Conservation (phyloP, 805 yeast genomes). For the Pichia eremophila region DNA sequence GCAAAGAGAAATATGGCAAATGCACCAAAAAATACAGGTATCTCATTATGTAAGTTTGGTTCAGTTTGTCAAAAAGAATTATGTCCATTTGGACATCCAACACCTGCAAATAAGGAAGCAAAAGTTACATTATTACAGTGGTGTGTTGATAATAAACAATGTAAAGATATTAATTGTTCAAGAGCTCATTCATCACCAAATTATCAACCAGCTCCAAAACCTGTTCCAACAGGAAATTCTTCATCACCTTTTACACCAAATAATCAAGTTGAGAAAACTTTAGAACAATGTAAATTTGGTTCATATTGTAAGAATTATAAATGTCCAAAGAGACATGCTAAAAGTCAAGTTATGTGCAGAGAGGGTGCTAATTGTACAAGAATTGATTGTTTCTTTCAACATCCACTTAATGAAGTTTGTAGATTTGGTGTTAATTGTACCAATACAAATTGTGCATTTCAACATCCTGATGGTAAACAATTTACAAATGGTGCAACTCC, state of each 20-base stretch:
- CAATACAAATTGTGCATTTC: slow-evolving; percentile 60
- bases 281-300: slow-evolving; percentile 82
- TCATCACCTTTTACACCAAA: background rate
- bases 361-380: slow-evolving; percentile 73
- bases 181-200: slow-evolving; percentile 79
- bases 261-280: slow-evolving; percentile 33
- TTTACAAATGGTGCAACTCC: slow-evolving; percentile 11
- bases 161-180: slow-evolving; percentile 52
- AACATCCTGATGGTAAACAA: slow-evolving; percentile 75
- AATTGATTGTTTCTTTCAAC: slow-evolving; percentile 73
- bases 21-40: slow-evolving; percentile 26
- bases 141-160: slow-evolving; percentile 65
- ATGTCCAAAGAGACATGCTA: slow-evolving; percentile 83
- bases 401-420: slow-evolving; percentile 73
- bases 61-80: slow-evolving; percentile 62
- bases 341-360: slow-evolving; percentile 64
- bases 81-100: slow-evolving; percentile 89
- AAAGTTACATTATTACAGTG: slow-evolving; percentile 59
- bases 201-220: slow-evolving; percentile 14
- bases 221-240: slow-evolving; percentile 11
- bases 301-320: slow-evolving; percentile 62
- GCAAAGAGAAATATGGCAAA: slow-evolving; percentile 5
- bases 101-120: slow-evolving; percentile 71
- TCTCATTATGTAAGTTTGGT: slow-evolving; percentile 69
- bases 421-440: slow-evolving; percentile 70